These are phyloP conservation scores for Nicotiana otophora DNA, from an alignment of 257 asterid genomes.

Conservation along the genomic window DNA sequence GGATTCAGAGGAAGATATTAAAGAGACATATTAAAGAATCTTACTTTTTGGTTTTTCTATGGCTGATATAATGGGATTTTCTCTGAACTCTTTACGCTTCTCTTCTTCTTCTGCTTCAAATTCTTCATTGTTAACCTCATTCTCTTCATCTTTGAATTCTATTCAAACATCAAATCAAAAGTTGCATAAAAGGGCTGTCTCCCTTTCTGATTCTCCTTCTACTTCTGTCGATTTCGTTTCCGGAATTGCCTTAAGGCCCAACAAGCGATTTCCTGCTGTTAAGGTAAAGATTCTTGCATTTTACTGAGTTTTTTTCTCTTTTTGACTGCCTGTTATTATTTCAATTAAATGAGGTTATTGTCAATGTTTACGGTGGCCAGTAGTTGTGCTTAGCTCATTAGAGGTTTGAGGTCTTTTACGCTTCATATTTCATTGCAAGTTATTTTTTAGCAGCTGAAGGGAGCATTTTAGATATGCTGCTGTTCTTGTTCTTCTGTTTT, in stretches of 20 bases:
- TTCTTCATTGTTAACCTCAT: slow-evolving; percentile 38
- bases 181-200: slow-evolving; percentile 36
- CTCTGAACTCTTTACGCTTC: slow-evolving; percentile 41
- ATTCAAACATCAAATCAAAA: slow-evolving; percentile 32
- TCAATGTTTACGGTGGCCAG: not conserved
- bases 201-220: slow-evolving; percentile 31
- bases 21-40: not conserved
- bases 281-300: slow-evolving; percentile 45
- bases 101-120: slow-evolving; percentile 20
- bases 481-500: not conserved
- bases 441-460: not conserved
- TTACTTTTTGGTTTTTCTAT: slow-evolving; percentile 14
- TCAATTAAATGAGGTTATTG: not conserved
- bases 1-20: not conserved
- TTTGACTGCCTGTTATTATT: not conserved
- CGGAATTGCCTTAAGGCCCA: slow-evolving; percentile 34
- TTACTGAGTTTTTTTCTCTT: not conserved
- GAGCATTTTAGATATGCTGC: not conserved
- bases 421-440: not conserved
- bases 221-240: slow-evolving; percentile 31
- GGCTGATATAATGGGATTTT: slow-evolving; percentile 57
- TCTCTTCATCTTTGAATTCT: slow-evolving; percentile 44
- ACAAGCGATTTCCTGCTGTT: slow-evolving; percentile 39
- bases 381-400: not conserved
- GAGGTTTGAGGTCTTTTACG: not conserved